Conservation (phyloP, 805 yeast species). For the Lipomyces lipofer region DNA sequence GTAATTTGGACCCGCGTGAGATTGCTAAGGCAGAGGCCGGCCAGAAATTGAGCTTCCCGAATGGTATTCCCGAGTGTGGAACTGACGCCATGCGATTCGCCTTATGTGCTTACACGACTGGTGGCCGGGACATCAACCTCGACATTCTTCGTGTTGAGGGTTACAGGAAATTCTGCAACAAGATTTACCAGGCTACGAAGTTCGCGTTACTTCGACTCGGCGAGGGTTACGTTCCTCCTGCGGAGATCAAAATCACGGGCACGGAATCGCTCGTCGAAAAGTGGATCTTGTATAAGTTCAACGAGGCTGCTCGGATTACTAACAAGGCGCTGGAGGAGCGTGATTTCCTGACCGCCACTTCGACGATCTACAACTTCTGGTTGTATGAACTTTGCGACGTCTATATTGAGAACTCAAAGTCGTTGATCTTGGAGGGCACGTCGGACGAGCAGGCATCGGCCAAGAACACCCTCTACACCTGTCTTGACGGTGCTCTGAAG, state of each 20-base stretch:
- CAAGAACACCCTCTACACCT: conserved; percentile 87
- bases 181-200: conserved; percentile 98
- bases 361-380: conserved; percentile 91
- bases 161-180: conserved; percentile 98
- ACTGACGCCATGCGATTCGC: conserved; percentile 98
- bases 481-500: conserved; percentile 86
- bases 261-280: conserved; percentile 89
- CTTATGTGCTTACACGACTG: conserved; percentile 95
- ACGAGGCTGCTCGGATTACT: conserved; percentile 64
- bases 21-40: conserved; percentile 84
- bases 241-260: conserved; percentile 59
- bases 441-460: conserved; percentile 78
- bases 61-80: conserved; percentile 99
- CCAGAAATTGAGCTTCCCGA: conserved; percentile 86
- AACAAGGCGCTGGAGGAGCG: conserved; percentile 73
- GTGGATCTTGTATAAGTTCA: conserved; percentile 90
- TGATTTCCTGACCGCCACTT: conserved; percentile 86
- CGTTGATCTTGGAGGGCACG: conserved; percentile 87
- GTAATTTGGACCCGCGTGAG: conserved; percentile 89
- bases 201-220: conserved; percentile 93
- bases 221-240: conserved; percentile 80
- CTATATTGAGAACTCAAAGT: conserved; percentile 95
- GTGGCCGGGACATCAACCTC: conserved; percentile 96
- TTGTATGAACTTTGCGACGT: conserved; percentile 92
- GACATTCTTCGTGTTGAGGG: conserved; percentile 97